These are phyloP conservation scores for Microstroma glucosiphilum DNA, from an alignment of 1,284 basidiomycete genomes.

Conservation along the genomic window DNA sequence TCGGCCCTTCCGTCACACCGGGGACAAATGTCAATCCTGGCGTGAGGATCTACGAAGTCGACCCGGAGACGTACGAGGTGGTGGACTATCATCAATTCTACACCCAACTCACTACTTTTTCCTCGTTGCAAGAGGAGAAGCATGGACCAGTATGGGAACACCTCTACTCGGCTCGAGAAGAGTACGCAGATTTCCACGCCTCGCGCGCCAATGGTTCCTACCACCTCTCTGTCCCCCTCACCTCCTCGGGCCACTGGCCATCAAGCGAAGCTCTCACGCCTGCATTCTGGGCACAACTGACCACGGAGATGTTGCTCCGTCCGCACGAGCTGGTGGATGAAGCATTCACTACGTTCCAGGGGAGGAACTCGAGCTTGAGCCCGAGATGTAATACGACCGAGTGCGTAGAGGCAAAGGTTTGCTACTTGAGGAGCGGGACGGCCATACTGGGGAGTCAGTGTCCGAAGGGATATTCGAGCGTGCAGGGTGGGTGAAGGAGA, in stretches of 20 bases:
- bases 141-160: conserved; percentile 64
- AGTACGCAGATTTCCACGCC: conserved; percentile 59
- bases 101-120: conserved; percentile 26
- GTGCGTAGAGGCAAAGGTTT: conserved; percentile 66
- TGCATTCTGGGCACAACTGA: conserved; percentile 75
- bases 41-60: conserved; percentile 72
- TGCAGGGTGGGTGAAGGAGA: conserved; percentile 53
- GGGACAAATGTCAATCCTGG: conserved; percentile 69
- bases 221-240: conserved; percentile 10
- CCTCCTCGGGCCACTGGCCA: conserved; percentile 56
- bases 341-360: conserved; percentile 66
- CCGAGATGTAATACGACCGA: conserved; percentile 58
- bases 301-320: conserved; percentile 65
- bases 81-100: conserved; percentile 45
- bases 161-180: conserved; percentile 66
- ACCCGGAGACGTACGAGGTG: conserved; percentile 56
- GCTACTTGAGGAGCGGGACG: conserved; percentile 69
- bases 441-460: conserved; percentile 62
- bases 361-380: conserved; percentile 61
- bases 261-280: conserved; percentile 67
- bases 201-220: conserved; percentile 14
- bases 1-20: conserved; percentile 67
- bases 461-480: conserved; percentile 61
- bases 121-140: conserved; percentile 55
- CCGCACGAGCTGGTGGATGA: conserved; percentile 51